phyloP scores from a whole-genome alignment of 1,284 basidiomycete genomes.

The Cryptococcus sp. region DNA sequence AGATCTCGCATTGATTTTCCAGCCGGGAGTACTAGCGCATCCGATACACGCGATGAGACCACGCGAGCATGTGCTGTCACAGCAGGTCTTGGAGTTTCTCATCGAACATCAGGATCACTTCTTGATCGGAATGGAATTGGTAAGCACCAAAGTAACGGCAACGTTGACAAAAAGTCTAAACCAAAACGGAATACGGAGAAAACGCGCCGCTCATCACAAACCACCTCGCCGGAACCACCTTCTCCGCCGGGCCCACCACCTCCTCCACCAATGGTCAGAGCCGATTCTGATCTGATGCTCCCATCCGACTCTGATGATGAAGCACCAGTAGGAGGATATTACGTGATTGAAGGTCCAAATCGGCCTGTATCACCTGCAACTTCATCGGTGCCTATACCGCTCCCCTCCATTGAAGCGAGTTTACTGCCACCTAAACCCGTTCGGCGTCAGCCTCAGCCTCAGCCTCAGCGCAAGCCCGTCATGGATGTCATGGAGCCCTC shows the following conservation, averaged over 20 bases:
- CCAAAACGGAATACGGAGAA: conserved; percentile 12
- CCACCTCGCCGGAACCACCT: background rate
- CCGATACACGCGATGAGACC: conserved; percentile 79
- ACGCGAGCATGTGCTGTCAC: conserved; percentile 79
- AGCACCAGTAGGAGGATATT: conserved; percentile 47
- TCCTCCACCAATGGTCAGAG: conserved; percentile 32
- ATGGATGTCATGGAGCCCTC: conserved; percentile 44
- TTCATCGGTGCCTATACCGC: background rate
- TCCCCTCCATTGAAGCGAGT: conserved; percentile 14
- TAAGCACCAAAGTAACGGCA: conserved; percentile 16
- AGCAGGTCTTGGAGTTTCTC: conserved; percentile 89
- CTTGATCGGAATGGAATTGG: conserved; percentile 47
- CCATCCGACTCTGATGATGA: conserved; percentile 54
- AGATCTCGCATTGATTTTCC: conserved; percentile 94
- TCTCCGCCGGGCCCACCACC: conserved; percentile 9
- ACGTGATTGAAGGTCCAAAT: conserved; percentile 36
- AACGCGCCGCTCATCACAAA: no score
- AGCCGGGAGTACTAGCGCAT: conserved; percentile 86
- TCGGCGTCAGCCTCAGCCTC: background rate
- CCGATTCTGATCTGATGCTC: conserved; percentile 47
- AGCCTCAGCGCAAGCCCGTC: conserved; percentile 8
- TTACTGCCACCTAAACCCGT: conserved; percentile 8
- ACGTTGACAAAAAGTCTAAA: conserved; percentile 13
- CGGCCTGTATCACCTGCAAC: conserved; percentile 10
- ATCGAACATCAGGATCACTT: conserved; percentile 61